A percentile compares a stretch with the other conserved stretches of the same genome.
These are phyloP conservation scores for Phytophthora foliorum DNA, from an alignment of 352 stramenopile species.

Conservation along the genomic window DNA sequence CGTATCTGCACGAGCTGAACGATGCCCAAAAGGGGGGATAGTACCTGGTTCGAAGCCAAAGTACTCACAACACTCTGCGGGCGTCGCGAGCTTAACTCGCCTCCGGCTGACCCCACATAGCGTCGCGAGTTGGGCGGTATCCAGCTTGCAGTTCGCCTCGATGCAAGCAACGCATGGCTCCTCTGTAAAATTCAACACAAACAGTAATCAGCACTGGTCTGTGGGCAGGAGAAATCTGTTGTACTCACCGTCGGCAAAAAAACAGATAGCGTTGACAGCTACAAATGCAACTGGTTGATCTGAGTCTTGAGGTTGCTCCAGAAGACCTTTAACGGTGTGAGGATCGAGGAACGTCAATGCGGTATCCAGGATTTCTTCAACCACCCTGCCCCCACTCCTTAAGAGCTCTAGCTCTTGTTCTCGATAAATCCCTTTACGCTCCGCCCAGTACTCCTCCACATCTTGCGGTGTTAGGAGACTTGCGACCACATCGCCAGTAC, in stretches of 20 bases:
- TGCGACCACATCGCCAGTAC: conserved; percentile 17
- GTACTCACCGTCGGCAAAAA: conserved; percentile 70
- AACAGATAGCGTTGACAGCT: conserved; percentile 79
- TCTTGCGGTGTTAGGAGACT: conserved; percentile 42
- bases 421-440: conserved; percentile 29
- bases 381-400: not conserved
- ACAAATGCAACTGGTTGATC: conserved; percentile 43
- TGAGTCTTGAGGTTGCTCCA: conserved; percentile 29
- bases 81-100: conserved; percentile 75
- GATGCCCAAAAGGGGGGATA: conserved; percentile 69
- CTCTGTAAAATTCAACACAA: conserved; percentile 38
- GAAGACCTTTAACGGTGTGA: conserved; percentile 40
- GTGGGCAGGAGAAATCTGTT: not conserved
- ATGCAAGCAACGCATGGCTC: conserved; percentile 68
- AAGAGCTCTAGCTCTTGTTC: conserved; percentile 18
- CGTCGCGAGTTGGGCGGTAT: conserved; percentile 61
- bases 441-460: conserved; percentile 47
- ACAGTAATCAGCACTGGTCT: not conserved
- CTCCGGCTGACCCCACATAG: conserved; percentile 63
- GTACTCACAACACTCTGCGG: conserved; percentile 59
- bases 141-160: conserved; percentile 64
- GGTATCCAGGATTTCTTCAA: conserved; percentile 21
- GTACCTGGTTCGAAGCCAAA: conserved; percentile 78
- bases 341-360: conserved; percentile 51
- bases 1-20: conserved; percentile 1